Percentiles rank a stretch among this genome's conserved stretches.
Conservation (phyloP, 441 rosid genomes). For the Erodium texanum region DNA sequence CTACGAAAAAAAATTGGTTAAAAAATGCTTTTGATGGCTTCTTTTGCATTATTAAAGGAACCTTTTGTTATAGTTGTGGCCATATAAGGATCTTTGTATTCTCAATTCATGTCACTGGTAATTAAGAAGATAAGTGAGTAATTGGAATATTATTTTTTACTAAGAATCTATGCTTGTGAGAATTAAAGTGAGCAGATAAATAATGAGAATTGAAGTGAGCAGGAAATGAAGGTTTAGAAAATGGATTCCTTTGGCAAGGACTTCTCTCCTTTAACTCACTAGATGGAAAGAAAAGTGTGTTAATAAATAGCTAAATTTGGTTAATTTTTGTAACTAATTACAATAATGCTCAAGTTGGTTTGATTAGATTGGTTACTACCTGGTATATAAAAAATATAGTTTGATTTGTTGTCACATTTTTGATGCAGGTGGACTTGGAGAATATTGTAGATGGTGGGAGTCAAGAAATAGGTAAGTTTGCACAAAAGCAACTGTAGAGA, state of each 20-base stretch:
- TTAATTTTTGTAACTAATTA: neutral
- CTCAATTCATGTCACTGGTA: neutral
- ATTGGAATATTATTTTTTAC: neutral
- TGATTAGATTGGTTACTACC: neutral
- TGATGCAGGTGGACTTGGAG: neutral
- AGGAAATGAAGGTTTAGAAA: neutral
- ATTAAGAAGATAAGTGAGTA: neutral
- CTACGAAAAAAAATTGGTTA: neutral
- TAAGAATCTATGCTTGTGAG: neutral
- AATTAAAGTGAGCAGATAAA: neutral
- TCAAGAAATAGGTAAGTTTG: neutral
- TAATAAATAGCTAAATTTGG: neutral
- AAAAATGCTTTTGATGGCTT: neutral
- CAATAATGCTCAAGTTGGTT: neutral
- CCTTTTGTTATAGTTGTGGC: neutral
- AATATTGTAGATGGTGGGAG: neutral
- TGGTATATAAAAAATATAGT: neutral
- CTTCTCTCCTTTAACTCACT: neutral
- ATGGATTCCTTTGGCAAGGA: neutral
- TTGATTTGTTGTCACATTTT: neutral
- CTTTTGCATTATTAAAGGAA: neutral
- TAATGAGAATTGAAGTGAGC: neutral
- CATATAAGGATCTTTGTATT: too few relatives aligned
- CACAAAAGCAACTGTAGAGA: neutral
- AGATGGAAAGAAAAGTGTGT: too few relatives aligned